phyloP scores from a whole-genome alignment of 768 basidiomycete species.

The Cyclocybe cylindracea region DNA sequence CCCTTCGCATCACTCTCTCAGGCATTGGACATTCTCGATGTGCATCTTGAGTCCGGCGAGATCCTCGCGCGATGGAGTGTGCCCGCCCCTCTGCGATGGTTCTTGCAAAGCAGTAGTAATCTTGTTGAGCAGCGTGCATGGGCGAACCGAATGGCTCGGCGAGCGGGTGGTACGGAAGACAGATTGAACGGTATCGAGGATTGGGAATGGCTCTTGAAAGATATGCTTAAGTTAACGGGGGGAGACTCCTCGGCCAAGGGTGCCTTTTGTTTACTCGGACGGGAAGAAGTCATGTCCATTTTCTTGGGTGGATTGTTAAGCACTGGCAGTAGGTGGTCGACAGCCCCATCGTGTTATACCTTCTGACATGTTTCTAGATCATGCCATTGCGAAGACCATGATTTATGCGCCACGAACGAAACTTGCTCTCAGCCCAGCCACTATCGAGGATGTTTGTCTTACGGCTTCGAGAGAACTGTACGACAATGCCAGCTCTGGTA shows the following conservation, averaged over 20 bases:
- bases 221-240: conserved; percentile 82
- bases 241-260: conserved; percentile 66
- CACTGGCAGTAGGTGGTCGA: conserved; percentile 73
- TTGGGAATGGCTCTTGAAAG: conserved; percentile 87
- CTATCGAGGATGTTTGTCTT: conserved; percentile 79
- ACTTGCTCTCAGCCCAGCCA: conserved; percentile 46
- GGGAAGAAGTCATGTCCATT: conserved; percentile 73
- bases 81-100: conserved; percentile 84
- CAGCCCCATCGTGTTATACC: neutral
- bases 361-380: conserved; percentile 43
- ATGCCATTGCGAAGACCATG: conserved; percentile 66
- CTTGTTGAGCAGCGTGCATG: conserved; percentile 73
- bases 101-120: conserved; percentile 75
- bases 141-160: conserved; percentile 84
- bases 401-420: conserved; percentile 49
- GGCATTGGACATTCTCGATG: conserved; percentile 87
- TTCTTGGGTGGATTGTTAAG: conserved; percentile 87
- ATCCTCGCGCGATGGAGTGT: conserved; percentile 88
- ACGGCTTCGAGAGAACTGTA: conserved; percentile 87
- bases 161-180: conserved; percentile 56
- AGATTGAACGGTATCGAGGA: conserved; percentile 64
- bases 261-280: conserved; percentile 77
- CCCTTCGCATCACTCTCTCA: conserved; percentile 74
- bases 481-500: conserved; percentile 91
- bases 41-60: conserved; percentile 93